Base-by-base conservation (phyloP, 345 rosid species). In the Citropsis articulata region DNA sequence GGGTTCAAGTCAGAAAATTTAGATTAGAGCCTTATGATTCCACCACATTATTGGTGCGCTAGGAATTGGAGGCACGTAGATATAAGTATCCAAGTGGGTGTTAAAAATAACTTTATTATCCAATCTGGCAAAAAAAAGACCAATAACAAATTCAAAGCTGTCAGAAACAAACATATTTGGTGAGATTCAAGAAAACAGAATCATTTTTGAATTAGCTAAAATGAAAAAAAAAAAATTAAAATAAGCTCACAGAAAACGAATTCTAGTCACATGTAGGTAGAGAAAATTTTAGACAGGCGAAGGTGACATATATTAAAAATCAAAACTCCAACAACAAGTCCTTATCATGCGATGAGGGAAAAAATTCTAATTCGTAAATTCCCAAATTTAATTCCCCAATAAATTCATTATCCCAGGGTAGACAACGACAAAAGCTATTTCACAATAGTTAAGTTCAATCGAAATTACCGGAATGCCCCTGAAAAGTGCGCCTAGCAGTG, bases 101-200 rank as follows among this genome's bases (percentile, higher is more conserved):
- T 57, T 72, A 71, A 22, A 71, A 53, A 30, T 2, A 19, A 30
- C 50, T 45, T 42, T 6, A 42, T 12, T 28, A 30, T 71, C 1
- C 24, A 71, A 50, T 71, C 74, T 30, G 38, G 14, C 74, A 69
- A 71, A 53, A 35, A 16, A n/a, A 10, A 33, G 31, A n/a, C 65
- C 36, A 55, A 9, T 9, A 27, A 36, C 3, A 69, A 70, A 50
- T 27, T 7, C 27, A 50, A 21, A 50, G 13, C 28, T 48, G 38
- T 50, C 73, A 48, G 73, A n/a, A 72, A 3, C 66, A 56, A 72
- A 59, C 55, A 59, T 33, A 59, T 40, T 73, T 59, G 55, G 35
- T 22, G 25, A 14, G 66, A 72, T n/a, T 57, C 10, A 57, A 72
- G 53, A n/a, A 19, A 28, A 55, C 30, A 8, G 18, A 8, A 27